Base-by-base conservation (phyloP, 768 basidiomycete species). In the Agaricus sinodeliciosus region DNA sequence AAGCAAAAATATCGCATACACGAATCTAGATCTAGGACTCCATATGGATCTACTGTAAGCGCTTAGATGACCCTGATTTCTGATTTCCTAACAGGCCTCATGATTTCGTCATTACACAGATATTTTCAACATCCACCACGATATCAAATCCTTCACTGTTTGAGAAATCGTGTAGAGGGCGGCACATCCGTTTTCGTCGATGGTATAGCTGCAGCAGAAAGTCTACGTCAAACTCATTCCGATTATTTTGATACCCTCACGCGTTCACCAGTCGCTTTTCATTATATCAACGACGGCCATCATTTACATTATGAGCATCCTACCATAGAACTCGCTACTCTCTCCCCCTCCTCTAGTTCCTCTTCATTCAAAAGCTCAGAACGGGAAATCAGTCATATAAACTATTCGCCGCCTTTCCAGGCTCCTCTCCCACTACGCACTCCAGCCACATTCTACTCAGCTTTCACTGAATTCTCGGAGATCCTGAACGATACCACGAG, bases 341-440 rank as follows among this genome's bases (percentile, higher is more conserved):
- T 60, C 41, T 46, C 60, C 25, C 49, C 53, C 48, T 2, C 46
- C 51, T 9, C 43, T 49, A 8, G 61, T 19, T 52, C 63, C 22
- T 39, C 57, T 25, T 31, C 51, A 11, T 43, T 8, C 31, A 31
- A 57, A 22, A 45, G 48, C 35, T 62, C 59, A 1, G 25, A 47
- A 9, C 39, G 52, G 34, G 27, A 60, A 8, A 76, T 95, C 59
- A 67, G 70, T 41, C 77, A 85, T 55, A 78, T 97, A 62, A 97
- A 94, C 69, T 97, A 95, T 67, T 87, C 89, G 1, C 95, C 95
- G 0, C 94, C 94, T 0, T 98, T 97, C 77, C 93, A 95, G 69
- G 93, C 87, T 0, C 86, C 90, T 0, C 72, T 93, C 8, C 72
- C 77, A 0, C 62, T 77, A 16, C 62, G 68, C 28, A 84, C 84